A percentile compares a stretch with the other conserved stretches of the same genome.
Conservation (phyloP, 441 rosid genomes). For the Pelargonium cotyledonis region DNA sequence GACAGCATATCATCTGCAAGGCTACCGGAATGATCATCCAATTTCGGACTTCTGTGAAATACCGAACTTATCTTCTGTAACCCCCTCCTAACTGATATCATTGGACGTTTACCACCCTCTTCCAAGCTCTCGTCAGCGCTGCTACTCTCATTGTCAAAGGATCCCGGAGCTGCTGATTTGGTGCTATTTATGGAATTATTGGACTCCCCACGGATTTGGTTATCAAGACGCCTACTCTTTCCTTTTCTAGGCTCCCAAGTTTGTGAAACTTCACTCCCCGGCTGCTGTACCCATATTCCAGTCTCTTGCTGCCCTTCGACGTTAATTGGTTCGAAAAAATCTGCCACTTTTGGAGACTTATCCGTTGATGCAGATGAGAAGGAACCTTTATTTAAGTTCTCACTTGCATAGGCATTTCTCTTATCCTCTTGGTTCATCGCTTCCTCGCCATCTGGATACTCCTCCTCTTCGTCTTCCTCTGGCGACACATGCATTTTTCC, state of each 20-base stretch:
- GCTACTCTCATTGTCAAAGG: conserved; percentile 39
- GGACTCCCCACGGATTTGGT: conserved; percentile 32
- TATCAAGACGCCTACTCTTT: conserved; percentile 47
- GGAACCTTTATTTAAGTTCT: conserved; percentile 32
- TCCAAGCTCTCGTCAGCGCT: conserved; percentile 46
- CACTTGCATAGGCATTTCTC: conserved; percentile 34
- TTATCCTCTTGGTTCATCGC: conserved; percentile 37
- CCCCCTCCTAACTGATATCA: conserved; percentile 35
- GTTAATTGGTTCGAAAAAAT: conserved; percentile 68
- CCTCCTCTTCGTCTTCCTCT: conserved; percentile 26
- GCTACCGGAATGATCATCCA: conserved; percentile 35
- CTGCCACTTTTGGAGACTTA: conserved; percentile 47
- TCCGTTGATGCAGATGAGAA: conserved; percentile 42
- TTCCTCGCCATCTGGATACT: conserved; percentile 28
- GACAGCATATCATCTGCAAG: conserved; percentile 35
- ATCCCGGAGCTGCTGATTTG: conserved; percentile 30
- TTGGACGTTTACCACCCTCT: conserved; percentile 23
- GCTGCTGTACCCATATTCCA: conserved; percentile 80
- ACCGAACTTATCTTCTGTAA: conserved; percentile 44
- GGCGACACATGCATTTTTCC: conserved; percentile 37
- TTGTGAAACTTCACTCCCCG: conserved; percentile 70
- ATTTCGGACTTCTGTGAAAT: conserved; percentile 48
- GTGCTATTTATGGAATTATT: conserved; percentile 31
- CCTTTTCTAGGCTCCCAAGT: conserved; percentile 87
- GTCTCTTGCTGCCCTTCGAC: conserved; percentile 68